Base-by-base conservation (phyloP, 805 yeast genomes). In the Lipomyces lipofer region DNA sequence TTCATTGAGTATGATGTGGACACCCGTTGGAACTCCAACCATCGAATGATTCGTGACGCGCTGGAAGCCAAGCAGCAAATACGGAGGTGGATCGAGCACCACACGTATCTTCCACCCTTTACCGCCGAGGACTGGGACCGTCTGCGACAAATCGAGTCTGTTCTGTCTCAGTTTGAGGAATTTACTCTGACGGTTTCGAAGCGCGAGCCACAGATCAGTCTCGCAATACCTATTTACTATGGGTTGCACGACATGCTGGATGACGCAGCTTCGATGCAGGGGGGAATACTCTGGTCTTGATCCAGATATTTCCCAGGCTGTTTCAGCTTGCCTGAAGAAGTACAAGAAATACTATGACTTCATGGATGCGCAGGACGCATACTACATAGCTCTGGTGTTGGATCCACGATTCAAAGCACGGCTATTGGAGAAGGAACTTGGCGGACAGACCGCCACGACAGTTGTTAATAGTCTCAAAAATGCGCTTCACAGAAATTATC, bases 21-120 rank as follows among this genome's bases (percentile, higher is more conserved):
- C 21, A 15, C 46, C 24, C 46, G 46, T 43, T 43, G 46, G 46
- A 43, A 43, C 25, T 43, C 46, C 33, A 43, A 29, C 12, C 27
- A 43, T 25, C 29, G 32, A 2, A 43, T 43, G 46, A 8, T 43
- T 19, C 33, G 27, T 12, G 27, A 17, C 30, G 29, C 33, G 3
- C 21, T 43, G n/a, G 27, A 43, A 25, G 32, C 32, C 13, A 43
- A 43, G 46, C 29, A 43, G 33, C 46, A 43, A 25, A 43, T 21
- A 17, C 21, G 15, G 15, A 19, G 13, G 10, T 43, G 21, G 24
- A 19, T 43, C 29, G 46, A 43, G 21, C 32, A 25, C 29, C 29
- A 22, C 10, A 21, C 12, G 15, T 19, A 24, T 12, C 22, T 43
- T 24, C 35, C 38, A 6, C 32, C 17, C 22, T 43, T 43, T 29